phyloP scores from a whole-genome alignment of 768 basidiomycete genomes.

The Suillus clintonianus region DNA sequence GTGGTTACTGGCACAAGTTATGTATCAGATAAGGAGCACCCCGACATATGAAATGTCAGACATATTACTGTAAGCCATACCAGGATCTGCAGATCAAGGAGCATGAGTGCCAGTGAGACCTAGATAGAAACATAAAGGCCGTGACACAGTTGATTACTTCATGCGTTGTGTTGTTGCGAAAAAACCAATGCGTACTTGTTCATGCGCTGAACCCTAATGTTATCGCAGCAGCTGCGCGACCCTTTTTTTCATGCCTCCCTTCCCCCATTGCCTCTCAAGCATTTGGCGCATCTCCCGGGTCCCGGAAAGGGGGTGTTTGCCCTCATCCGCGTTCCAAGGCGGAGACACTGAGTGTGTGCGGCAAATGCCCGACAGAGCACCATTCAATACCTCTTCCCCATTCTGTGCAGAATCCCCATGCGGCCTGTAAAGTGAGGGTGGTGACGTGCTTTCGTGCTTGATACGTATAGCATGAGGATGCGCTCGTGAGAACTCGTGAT shows the following conservation, averaged over 20 bases:
- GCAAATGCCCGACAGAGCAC: too few species aligned
- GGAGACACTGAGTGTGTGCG: not conserved
- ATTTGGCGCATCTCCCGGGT: conserved; percentile 6
- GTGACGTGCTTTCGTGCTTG: not conserved
- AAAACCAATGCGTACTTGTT: not conserved
- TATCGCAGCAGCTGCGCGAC: conserved; percentile 16
- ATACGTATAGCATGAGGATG: not conserved
- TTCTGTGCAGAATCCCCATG: not conserved
- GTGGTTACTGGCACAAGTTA: too few species aligned
- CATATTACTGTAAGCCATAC: too few species aligned
- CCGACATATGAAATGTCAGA: too few species aligned
- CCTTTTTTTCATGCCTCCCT: conserved; percentile 7
- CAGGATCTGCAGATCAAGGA: too few species aligned
- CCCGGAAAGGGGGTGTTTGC: not conserved
- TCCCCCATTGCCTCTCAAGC: conserved; percentile 21
- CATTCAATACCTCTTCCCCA: not conserved
- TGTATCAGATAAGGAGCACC: too few species aligned
- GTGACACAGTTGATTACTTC: too few species aligned
- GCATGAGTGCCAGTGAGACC: too few species aligned
- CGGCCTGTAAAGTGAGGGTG: not conserved
- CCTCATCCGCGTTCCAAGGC: not conserved
- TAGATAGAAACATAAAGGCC: too few species aligned
- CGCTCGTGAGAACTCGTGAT: conserved; percentile 14
- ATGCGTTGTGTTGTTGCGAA: not conserved
- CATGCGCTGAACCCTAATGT: not conserved